Conservation (phyloP, 768 basidiomycete species). For the Leucogyrophana mollusca region DNA sequence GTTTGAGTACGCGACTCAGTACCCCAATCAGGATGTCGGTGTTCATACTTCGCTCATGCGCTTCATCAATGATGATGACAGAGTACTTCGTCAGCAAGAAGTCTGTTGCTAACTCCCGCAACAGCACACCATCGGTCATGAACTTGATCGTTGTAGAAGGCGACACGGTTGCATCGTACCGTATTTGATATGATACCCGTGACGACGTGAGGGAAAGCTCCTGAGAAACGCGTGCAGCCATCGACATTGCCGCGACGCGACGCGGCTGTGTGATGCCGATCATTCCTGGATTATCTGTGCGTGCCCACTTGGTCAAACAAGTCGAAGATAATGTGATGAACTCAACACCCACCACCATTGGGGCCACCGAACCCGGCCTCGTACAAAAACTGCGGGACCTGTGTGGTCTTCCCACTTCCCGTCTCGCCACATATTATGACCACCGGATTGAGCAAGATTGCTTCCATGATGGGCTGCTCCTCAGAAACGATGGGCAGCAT, state of each 20-base stretch:
- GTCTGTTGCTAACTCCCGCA: constrained; percentile 89
- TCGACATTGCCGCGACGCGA: constrained; percentile 95
- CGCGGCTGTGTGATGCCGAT: constrained; percentile 97
- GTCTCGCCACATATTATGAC: constrained; percentile 83
- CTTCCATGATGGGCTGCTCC: constrained; percentile 93
- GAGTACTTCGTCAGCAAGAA: constrained; percentile 95
- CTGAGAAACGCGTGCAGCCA: constrained; percentile 89
- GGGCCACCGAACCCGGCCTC: constrained; percentile 92
- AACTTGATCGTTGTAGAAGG: constrained; percentile 93
- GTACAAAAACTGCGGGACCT: constrained; percentile 97
- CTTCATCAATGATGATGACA: constrained; percentile 95
- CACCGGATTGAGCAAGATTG: constrained; percentile 82
- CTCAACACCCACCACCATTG: constrained; percentile 61
- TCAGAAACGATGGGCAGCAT: constrained; percentile 88
- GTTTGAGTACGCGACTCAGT: constrained; percentile 86
- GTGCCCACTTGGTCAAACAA: constrained; percentile 9
- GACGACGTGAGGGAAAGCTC: constrained; percentile 85
- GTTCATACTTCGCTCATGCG: constrained; percentile 97
- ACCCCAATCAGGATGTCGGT: constrained; percentile 98
- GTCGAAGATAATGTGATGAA: background rate
- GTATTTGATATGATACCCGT: constrained; percentile 92
- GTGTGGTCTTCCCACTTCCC: constrained; percentile 97
- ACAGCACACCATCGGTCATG: constrained; percentile 97
- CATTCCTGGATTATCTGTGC: constrained; percentile 91
- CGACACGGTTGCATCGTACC: constrained; percentile 93